Evolutionary conservation across 1,139 yeast species (phyloP).

Genomic region (Diutina sp.): DNA sequence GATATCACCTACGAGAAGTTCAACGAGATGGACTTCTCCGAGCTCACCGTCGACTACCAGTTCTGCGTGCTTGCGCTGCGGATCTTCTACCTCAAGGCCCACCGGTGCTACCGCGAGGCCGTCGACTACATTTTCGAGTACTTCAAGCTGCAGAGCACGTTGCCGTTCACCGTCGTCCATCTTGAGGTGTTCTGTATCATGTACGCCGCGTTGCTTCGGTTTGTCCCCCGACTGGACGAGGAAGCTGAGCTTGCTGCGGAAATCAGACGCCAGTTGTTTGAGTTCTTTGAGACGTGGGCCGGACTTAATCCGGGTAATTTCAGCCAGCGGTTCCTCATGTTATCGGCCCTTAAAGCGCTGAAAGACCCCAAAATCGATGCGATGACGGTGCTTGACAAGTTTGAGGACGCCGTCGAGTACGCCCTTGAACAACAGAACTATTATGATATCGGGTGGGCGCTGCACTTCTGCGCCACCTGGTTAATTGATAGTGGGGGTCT

Average conservation of each 20-base stretch:
- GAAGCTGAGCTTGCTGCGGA: constrained; percentile 6
- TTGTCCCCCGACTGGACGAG: constrained; percentile 3
- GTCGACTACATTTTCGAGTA: constrained; percentile 10
- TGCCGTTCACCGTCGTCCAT: constrained; percentile 15
- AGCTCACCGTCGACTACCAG: neutral
- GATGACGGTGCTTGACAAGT: constrained; percentile 28
- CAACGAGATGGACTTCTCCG: neutral
- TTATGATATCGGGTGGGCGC: constrained; percentile 29
- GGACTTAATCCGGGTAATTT: constrained; percentile 23
- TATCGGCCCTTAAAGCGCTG: constrained; percentile 18
- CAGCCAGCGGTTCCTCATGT: constrained; percentile 17
- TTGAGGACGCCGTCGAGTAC: constrained; percentile 31
- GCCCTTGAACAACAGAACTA: constrained; percentile 19
- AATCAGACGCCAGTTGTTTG: constrained; percentile 5
- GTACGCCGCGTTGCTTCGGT: constrained; percentile 9
- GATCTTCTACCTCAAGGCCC: neutral
- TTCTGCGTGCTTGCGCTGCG: neutral
- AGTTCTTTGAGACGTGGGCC: constrained; percentile 20
- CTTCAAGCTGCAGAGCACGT: constrained; percentile 6
- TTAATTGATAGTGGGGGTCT: constrained; percentile 16
- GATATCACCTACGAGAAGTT: constrained; percentile 10
- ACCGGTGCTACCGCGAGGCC: constrained; percentile 13
- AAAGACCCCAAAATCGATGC: constrained; percentile 8
- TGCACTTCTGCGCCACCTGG: constrained; percentile 37
- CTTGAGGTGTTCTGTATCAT: constrained; percentile 11